These are phyloP conservation scores for Coemansia sp. DNA, from an alignment of 192 early-diverging fungal genomes.

Conservation along the genomic window DNA sequence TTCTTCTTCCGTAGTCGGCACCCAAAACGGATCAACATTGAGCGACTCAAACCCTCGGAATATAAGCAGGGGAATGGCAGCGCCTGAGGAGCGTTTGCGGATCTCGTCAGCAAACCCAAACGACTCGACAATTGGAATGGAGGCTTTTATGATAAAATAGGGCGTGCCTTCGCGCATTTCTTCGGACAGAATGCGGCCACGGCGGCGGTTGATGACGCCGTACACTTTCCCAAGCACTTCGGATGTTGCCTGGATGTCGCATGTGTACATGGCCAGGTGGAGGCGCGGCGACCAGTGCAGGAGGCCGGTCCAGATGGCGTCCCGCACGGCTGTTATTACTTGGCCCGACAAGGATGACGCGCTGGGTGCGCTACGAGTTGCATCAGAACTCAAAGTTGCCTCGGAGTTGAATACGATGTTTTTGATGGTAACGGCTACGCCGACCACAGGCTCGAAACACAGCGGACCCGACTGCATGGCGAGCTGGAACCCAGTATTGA, in stretches of 20 bases:
- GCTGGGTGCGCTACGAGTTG: background rate
- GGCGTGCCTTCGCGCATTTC: conserved; percentile 98
- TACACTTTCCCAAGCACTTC: conserved; percentile 96
- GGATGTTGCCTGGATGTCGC: conserved; percentile 93
- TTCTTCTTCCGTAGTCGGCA: conserved; percentile 88
- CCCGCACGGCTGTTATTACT: conserved; percentile 82
- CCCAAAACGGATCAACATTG: conserved; percentile 97
- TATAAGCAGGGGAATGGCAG: conserved; percentile 91
- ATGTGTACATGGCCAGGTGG: conserved; percentile 94
- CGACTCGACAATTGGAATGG: conserved; percentile 92
- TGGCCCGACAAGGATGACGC: conserved; percentile 62
- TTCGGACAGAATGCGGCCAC: conserved; percentile 90
- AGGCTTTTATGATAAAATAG: conserved; percentile 85
- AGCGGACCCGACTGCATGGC: conserved; percentile 86
- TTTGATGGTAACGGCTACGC: conserved; percentile 60
- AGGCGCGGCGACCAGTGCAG: conserved; percentile 93
- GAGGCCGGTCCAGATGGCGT: conserved; percentile 80
- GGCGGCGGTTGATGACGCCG: conserved; percentile 84
- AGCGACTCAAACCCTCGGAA: conserved; percentile 93
- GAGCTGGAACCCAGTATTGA: conserved; percentile 92
- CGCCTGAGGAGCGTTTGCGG: conserved; percentile 91
- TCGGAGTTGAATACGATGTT: conserved; percentile 22
- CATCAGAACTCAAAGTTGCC: background rate
- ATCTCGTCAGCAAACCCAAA: conserved; percentile 99
- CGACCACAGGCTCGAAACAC: conserved; percentile 90